A percentile compares a stretch with the other conserved stretches of the same genome.
Evolutionary conservation across 495 filamentous ascomycete genomes (phyloP).

Genomic region (Gamarada debralockiae): DNA sequence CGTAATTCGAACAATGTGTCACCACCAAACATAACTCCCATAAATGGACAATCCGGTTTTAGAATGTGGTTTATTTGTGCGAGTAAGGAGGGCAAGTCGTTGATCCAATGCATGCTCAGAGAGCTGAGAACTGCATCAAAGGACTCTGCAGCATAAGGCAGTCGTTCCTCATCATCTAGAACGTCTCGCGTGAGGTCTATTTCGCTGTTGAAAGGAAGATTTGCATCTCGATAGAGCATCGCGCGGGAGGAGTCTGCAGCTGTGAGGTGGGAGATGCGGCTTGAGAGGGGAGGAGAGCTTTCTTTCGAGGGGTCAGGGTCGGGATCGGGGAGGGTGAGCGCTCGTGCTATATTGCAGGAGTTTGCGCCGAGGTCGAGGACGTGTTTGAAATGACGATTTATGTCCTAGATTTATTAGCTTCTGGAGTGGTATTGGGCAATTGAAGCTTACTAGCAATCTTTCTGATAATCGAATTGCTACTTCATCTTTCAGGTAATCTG

Average conservation of each 20-base stretch:
- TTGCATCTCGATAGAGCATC: slow-evolving; percentile 78
- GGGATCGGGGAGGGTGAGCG: slow-evolving; percentile 64
- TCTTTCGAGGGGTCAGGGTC: slow-evolving; percentile 53
- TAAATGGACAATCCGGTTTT: slow-evolving; percentile 87
- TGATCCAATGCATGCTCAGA: slow-evolving; percentile 94
- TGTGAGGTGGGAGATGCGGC: slow-evolving; percentile 64
- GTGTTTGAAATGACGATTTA: slow-evolving; percentile 78
- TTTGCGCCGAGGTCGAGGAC: slow-evolving; percentile 96
- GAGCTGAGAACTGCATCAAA: slow-evolving; percentile 90
- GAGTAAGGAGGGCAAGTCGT: slow-evolving; percentile 84
- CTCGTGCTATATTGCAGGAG: slow-evolving; percentile 86
- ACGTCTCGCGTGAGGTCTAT: slow-evolving; percentile 69
- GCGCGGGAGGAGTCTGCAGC: slow-evolving; percentile 75
- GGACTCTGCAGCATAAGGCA: slow-evolving; percentile 71
- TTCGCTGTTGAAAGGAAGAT: slow-evolving; percentile 68
- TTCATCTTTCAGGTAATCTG: slow-evolving; percentile 92
- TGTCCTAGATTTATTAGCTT: slow-evolving; percentile 54
- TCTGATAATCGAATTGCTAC: slow-evolving; percentile 83
- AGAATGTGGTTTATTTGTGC: slow-evolving; percentile 76
- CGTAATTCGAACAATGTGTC: slow-evolving; percentile 94
- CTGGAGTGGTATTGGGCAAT: slow-evolving; percentile 2
- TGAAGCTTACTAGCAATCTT: slow-evolving; percentile 63
- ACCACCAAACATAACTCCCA: slow-evolving; percentile 94
- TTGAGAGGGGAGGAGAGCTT: slow-evolving; percentile 57
- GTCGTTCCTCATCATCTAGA: slow-evolving; percentile 61